Evolutionary conservation across 225 moss, liverwort and hornwort genomes (phyloP), one percentile per base, ranked within the genome.

Genomic region (Physcomitrium patens): DNA sequence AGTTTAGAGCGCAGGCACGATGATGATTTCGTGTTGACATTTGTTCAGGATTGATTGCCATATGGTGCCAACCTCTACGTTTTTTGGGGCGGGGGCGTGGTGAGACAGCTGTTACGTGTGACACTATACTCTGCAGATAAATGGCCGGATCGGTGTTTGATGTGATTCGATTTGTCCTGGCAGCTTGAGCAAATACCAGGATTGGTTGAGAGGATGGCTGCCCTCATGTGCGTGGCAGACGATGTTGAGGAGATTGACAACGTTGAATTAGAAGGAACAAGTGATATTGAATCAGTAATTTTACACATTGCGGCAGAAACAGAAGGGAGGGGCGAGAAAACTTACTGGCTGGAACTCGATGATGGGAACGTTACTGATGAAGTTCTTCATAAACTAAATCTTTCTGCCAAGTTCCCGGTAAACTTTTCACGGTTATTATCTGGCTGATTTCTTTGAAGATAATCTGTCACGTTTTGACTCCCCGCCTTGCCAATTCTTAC

Each of bases 271-370:
- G 74, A 74, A 24, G 51, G 24, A n/a, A n/a, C n/a, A n/a, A n/a
- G n/a, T 10, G 82, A 80, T 74, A 63, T 71, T 22, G 86, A 88
- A 58, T 47, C 51, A 71, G 52, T 84, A 46, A 57, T 94, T 22
- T 59, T 54, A 67, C 81, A 54, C 6, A 71, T 82, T 28, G 60
- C 68, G 59, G 86, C 74, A 80, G 97, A n/a, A n/a, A n/a, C 91
- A 37, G 70, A 84, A 72, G 86, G 80, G 74, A 74, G 67, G 28
- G 86, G 85, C 31, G 80, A 82, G 15, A 80, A 37, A 2, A 87
- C 93, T 10, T 85, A 77, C 52, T 95, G 97, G 97, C 87, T 99
- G 78, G 97, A 99, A 69, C 90, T 99, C 67, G 97, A 99, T 78
- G 91, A 95, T 16, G 76, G 85, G 47, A 76, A 78, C 52, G 84